Evolutionary conservation across 2,329 filamentous ascomycete genomes (phyloP).

Genomic region (Pseudocercospora cruenta): DNA sequence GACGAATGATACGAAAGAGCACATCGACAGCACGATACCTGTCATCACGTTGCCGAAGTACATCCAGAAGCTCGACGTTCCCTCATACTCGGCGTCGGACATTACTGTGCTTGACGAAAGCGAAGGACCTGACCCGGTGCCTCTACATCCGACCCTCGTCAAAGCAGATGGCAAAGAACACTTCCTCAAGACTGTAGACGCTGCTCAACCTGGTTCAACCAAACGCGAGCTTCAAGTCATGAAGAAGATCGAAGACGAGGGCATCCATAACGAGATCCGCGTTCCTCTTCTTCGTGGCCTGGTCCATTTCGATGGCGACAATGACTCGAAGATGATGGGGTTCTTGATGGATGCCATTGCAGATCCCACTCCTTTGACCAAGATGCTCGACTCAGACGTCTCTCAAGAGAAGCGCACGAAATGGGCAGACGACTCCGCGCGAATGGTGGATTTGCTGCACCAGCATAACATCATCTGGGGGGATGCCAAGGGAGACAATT

Average conservation of each 20-base stretch:
- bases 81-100: constrained; percentile 30
- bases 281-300: constrained; percentile 38
- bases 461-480: constrained; percentile 43
- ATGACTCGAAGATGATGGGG: constrained; percentile 35
- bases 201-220: constrained; percentile 34
- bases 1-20: constrained; percentile 21
- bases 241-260: constrained; percentile 33
- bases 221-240: constrained; percentile 41
- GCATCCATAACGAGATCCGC: constrained; percentile 35
- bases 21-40: constrained; percentile 33
- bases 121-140: constrained; percentile 29
- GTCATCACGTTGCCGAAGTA: constrained; percentile 41
- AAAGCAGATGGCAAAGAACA: constrained; percentile 24
- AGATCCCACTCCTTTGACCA: constrained; percentile 37
- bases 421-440: constrained; percentile 37
- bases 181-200: constrained; percentile 42
- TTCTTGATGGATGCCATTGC: constrained; percentile 40
- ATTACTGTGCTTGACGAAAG: constrained; percentile 30
- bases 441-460: constrained; percentile 39
- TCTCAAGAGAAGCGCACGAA: constrained; percentile 35
- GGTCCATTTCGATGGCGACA: constrained; percentile 29
- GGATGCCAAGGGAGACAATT: constrained; percentile 47
- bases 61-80: constrained; percentile 35
- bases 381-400: constrained; percentile 36
- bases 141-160: constrained; percentile 35